Percentiles rank a stretch among this genome's conserved stretches.
phyloP scores from a whole-genome alignment of 176 grass and related monocot species.

The Carex myosuroides region DNA sequence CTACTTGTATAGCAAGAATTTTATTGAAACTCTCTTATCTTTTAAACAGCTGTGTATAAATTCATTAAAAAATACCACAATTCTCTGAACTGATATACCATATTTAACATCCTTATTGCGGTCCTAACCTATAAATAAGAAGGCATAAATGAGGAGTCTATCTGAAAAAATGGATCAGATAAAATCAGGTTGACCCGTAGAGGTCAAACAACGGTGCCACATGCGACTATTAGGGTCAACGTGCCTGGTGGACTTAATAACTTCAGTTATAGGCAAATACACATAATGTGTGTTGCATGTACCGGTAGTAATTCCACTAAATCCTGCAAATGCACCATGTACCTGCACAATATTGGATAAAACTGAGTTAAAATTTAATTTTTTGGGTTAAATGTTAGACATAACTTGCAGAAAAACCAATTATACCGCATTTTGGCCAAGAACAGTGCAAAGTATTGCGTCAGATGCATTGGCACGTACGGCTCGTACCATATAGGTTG shows the following conservation, averaged over 20 bases:
- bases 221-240: constrained; percentile 87
- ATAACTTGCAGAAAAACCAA: background rate
- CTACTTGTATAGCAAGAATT: background rate
- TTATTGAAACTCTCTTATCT: background rate
- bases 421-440: constrained; percentile 93
- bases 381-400: background rate
- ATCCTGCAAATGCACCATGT: constrained; percentile 88
- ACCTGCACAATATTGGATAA: constrained; percentile 31
- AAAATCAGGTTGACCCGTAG: constrained; percentile 90
- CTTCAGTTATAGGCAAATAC: constrained; percentile 74
- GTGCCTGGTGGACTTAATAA: constrained; percentile 51
- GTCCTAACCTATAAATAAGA: constrained; percentile 4
- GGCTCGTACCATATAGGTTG: constrained; percentile 91
- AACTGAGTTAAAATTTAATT: background rate
- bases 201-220: constrained; percentile 96
- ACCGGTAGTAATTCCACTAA: constrained; percentile 87
- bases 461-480: constrained; percentile 92
- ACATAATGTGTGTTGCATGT: constrained; percentile 83
- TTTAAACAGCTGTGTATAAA: background rate
- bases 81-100: constrained; percentile 2
- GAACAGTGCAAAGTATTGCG: constrained; percentile 93
- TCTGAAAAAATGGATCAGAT: constrained; percentile 25
- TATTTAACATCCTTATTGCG: background rate
- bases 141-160: background rate
- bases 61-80: background rate